A percentile compares a stretch with the other conserved stretches of the same genome.
Evolutionary conservation across 495 filamentous ascomycete species (phyloP).

Genomic region (Penicillium soppii): DNA sequence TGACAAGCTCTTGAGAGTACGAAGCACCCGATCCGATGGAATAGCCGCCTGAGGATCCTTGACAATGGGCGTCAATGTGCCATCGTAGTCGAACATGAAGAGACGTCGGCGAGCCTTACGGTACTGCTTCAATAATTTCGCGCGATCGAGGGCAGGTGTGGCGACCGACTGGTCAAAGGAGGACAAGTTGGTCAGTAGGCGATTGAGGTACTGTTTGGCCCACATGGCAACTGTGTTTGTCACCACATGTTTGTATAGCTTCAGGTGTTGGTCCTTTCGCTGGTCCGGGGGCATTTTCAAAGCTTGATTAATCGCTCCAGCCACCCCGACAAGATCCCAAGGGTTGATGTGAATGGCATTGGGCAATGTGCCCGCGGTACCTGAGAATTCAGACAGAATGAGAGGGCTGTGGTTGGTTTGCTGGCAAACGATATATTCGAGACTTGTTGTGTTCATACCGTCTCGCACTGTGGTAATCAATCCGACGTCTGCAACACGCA

Average conservation of each 20-base stretch:
- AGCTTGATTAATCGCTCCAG: conserved; percentile 73
- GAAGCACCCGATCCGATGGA: conserved; percentile 77
- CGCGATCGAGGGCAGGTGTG: conserved; percentile 77
- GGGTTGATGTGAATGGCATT: conserved; percentile 93
- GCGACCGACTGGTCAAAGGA: conserved; percentile 69
- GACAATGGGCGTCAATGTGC: conserved; percentile 95
- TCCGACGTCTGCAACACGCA: conserved; percentile 83
- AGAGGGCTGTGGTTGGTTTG: conserved; percentile 78
- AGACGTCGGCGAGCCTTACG: conserved; percentile 69
- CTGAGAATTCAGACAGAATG: conserved; percentile 93
- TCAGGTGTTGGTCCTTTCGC: conserved; percentile 48
- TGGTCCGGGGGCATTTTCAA: conserved; percentile 66
- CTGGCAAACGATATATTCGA: conserved; percentile 93
- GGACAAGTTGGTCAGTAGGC: conserved; percentile 74
- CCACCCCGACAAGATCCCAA: conserved; percentile 82
- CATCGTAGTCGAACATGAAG: conserved; percentile 99
- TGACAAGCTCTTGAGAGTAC: conserved; percentile 74
- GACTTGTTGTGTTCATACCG: conserved; percentile 94
- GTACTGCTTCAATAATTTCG: conserved; percentile 68
- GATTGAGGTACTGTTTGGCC: conserved; percentile 72
- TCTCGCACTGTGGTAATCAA: conserved; percentile 90
- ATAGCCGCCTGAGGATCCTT: conserved; percentile 83
- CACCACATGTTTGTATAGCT: conserved; percentile 79
- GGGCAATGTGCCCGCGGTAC: conserved; percentile 80
- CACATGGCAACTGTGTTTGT: conserved; percentile 80